Percentiles rank a stretch among this genome's conserved stretches.
These are phyloP conservation scores for Boletus eberwhitei DNA, from an alignment of 768 basidiomycete species.

Conservation along the genomic window DNA sequence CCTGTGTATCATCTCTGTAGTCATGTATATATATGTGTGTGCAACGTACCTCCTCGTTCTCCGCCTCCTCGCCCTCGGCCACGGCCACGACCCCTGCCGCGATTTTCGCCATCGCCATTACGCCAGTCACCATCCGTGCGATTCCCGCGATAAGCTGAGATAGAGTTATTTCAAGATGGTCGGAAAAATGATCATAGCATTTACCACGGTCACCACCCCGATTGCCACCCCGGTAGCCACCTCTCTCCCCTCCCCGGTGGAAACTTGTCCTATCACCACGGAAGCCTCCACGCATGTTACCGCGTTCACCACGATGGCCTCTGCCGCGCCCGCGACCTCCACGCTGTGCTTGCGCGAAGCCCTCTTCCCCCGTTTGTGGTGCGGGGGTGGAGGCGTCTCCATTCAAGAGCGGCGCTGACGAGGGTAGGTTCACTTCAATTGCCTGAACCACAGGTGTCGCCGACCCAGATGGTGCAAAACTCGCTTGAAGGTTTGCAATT, in stretches of 20 bases:
- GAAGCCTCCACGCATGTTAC: conserved; percentile 39
- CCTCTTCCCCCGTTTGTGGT: conserved; percentile 50
- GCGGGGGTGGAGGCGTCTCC: conserved; percentile 22
- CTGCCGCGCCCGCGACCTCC: conserved; percentile 50
- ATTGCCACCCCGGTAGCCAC: conserved; percentile 33
- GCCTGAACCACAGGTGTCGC: conserved; percentile 50
- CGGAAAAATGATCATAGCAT: background rate
- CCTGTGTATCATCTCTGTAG: conserved; percentile 11
- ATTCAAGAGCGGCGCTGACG: conserved; percentile 16
- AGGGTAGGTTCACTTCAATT: conserved; percentile 34
- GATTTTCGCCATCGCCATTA: conserved; percentile 40
- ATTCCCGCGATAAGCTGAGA: conserved; percentile 16
- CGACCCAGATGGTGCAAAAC: conserved; percentile 71
- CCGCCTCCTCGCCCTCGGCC: conserved; percentile 44
- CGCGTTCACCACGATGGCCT: conserved; percentile 41
- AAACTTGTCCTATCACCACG: conserved; percentile 35
- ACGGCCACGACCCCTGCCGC: conserved; percentile 41
- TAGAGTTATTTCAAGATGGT: background rate
- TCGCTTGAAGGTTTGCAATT: conserved; percentile 70
- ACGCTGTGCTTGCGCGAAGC: conserved; percentile 49
- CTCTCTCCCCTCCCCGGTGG: conserved; percentile 38
- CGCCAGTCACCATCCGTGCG: conserved; percentile 45
- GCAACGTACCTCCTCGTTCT: conserved; percentile 38
- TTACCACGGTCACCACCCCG: conserved; percentile 31
- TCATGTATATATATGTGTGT: background rate